Base-by-base conservation (phyloP, 345 rosid species). In the Nasturtium officinale region DNA sequence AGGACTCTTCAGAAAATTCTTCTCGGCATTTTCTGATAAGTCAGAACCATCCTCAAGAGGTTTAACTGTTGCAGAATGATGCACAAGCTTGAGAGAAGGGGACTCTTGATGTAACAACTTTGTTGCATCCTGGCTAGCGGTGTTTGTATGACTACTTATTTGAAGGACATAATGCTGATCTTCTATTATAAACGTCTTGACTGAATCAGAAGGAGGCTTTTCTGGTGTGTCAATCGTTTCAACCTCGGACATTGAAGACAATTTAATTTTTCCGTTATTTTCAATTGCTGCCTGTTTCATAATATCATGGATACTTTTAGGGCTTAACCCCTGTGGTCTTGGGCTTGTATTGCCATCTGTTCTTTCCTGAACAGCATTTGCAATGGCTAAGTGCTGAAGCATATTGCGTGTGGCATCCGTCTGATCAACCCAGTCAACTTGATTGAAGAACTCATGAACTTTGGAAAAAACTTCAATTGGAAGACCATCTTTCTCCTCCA, bases 381-480 rank as follows among this genome's bases (percentile, higher is more conserved):
- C 81, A 64, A 82, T 83, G 73, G 83, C 84, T 35, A 87, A 72
- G 51, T 91, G 90, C 77, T 89, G 96, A 80, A 94, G 89, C 83
- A 88, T 79, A 80, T 85, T 85, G 54, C 81, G 79, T 67, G 91
- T 92, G 67, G 78, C 89, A 81, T 88, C 98, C 55, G 95, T 73
- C 30, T 86, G 86, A 77, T 86, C 86, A 76, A 65, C 78, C 95
- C 98, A 94, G 73, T 91, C 98, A 48, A 84, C 90, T 16, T 84
- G 82, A 80, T 81, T 91, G 78, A 94, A 94, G 45, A 94, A 82
- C 77, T 94, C 98, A 29, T 88, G 92, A 79, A 94, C 98, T 81
- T 87, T 91, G 65, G 91, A 82, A 84, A 94, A 91, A 74, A 90
- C 97, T 84, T 91, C 98, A 60, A 87, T 67, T 1, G 96, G 92